Conservation (phyloP, 805 yeast species). For the Yamadazyma endophytica region DNA sequence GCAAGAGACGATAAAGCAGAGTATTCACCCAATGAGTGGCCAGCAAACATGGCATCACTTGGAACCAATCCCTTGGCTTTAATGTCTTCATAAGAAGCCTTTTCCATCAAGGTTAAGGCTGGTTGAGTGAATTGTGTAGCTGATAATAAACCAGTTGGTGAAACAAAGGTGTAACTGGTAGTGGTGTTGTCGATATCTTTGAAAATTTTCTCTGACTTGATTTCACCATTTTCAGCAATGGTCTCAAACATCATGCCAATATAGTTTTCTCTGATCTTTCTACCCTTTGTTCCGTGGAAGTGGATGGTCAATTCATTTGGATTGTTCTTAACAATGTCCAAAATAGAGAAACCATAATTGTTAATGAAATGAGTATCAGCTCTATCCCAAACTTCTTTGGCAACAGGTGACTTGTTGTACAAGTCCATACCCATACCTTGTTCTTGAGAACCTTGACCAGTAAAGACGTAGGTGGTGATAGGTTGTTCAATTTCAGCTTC, state of each 20-base stretch:
- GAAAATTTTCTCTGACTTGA: constrained; percentile 91
- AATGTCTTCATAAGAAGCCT: constrained; percentile 97
- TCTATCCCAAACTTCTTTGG: constrained; percentile 94
- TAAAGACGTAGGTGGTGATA: constrained; percentile 90
- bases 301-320: constrained; percentile 94
- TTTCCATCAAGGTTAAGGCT: constrained; percentile 98
- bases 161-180: constrained; percentile 80
- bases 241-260: constrained; percentile 97
- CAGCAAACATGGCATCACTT: constrained; percentile 91
- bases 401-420: constrained; percentile 85
- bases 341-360: constrained; percentile 95
- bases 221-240: constrained; percentile 74
- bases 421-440: constrained; percentile 99
- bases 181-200: constrained; percentile 82
- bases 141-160: constrained; percentile 91
- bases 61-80: constrained; percentile 94
- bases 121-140: constrained; percentile 99
- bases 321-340: constrained; percentile 92
- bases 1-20: constrained; percentile 96
- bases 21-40: constrained; percentile 98
- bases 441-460: constrained; percentile 99
- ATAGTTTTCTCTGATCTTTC: constrained; percentile 90
- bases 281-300: constrained; percentile 97
- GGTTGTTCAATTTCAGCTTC: constrained; percentile 99
- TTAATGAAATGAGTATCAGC: constrained; percentile 91